Conservation (phyloP, 148 eudicot genomes). For the Camellia japonica region DNA sequence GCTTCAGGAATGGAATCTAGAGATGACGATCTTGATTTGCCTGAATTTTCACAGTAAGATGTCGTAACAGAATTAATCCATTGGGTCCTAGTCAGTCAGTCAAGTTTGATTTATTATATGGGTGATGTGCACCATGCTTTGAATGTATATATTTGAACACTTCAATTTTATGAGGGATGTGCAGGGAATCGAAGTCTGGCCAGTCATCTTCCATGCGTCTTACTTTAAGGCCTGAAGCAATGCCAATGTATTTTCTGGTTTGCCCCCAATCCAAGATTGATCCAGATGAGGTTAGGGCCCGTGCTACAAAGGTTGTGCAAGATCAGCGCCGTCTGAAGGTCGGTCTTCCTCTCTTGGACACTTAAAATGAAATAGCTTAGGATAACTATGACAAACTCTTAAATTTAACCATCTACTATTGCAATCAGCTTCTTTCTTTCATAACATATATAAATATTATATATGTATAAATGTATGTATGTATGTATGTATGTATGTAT, state of each 20-base stretch:
- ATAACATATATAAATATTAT: no score
- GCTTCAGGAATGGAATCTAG: slow-evolving; percentile 59
- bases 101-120: no score
- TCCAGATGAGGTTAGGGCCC: slow-evolving; percentile 87
- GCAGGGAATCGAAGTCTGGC: slow-evolving; percentile 63
- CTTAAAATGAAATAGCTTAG: background rate
- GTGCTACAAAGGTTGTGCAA: slow-evolving; percentile 66
- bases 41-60: slow-evolving; percentile 66
- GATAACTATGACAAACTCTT: background rate
- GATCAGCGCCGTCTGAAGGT: slow-evolving; percentile 90
- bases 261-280: slow-evolving; percentile 97
- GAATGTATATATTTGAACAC: slow-evolving; percentile 1
- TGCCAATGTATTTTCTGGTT: slow-evolving; percentile 82
- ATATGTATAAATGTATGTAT: no score
- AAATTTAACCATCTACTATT: background rate
- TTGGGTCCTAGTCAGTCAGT: background rate
- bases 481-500: background rate
- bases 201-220: slow-evolving; percentile 68
- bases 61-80: background rate
- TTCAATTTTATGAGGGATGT: slow-evolving; percentile 10
- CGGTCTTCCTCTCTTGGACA: slow-evolving; percentile 13
- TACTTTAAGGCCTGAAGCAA: slow-evolving; percentile 91
- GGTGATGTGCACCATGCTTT: background rate
- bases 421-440: no score
- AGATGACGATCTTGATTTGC: slow-evolving; percentile 78